Evolutionary conservation across 1,139 yeast species (phyloP).

Genomic region (Pichia sp.): DNA sequence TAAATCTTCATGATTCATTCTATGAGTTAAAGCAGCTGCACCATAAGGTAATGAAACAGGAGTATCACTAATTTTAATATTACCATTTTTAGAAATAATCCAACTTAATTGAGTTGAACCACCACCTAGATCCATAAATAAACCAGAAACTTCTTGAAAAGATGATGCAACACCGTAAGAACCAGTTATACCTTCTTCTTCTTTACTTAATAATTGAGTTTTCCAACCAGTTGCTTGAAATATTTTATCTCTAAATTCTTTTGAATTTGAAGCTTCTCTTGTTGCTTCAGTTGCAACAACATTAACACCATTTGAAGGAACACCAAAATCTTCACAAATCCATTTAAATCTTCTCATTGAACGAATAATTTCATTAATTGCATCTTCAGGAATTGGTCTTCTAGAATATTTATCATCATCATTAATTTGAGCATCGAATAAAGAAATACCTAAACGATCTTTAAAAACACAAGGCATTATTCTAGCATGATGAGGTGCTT

Average conservation of each 20-base stretch:
- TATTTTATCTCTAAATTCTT: conserved; percentile 47
- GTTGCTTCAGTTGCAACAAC: conserved; percentile 67
- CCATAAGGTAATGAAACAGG: conserved; percentile 64
- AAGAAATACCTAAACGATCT: conserved; percentile 58
- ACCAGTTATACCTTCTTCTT: conserved; percentile 57
- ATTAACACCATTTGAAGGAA: conserved; percentile 47
- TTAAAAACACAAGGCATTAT: conserved; percentile 67
- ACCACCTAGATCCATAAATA: conserved; percentile 63
- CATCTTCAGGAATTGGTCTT: conserved; percentile 48
- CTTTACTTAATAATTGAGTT: conserved; percentile 48
- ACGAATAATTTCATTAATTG: conserved; percentile 47
- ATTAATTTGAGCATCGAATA: conserved; percentile 51
- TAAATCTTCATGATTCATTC: conserved; percentile 43
- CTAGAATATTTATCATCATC: conserved; percentile 29
- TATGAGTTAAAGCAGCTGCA: conserved; percentile 53
- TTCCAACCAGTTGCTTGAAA: conserved; percentile 54
- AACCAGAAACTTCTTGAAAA: conserved; percentile 52
- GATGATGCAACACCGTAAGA: conserved; percentile 66
- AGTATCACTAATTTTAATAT: conserved; percentile 43
- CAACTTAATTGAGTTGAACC: conserved; percentile 61
- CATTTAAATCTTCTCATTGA: conserved; percentile 57
- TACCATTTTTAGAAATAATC: conserved; percentile 50
- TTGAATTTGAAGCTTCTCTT: conserved; percentile 54
- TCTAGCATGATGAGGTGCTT: conserved; percentile 58
- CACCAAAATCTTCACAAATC: conserved; percentile 65